These are phyloP conservation scores for Microthlaspi erraticum DNA, from an alignment of 345 rosid genomes.

Conservation along the genomic window DNA sequence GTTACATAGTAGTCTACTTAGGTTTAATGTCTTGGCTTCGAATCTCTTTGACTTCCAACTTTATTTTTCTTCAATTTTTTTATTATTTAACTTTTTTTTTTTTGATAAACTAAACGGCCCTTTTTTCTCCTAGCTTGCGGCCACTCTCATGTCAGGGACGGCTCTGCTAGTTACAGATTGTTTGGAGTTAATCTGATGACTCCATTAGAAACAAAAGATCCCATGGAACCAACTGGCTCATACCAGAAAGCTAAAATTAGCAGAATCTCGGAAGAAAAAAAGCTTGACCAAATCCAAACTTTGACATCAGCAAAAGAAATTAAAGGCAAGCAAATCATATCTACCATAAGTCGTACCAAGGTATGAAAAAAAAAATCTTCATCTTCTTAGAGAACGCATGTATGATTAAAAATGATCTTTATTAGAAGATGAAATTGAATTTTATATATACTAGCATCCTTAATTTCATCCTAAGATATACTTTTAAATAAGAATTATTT, in stretches of 20 bases:
- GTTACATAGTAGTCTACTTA: no score
- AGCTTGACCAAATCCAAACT: slow-evolving; percentile 9
- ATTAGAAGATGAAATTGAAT: background rate
- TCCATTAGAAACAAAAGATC: slow-evolving; percentile 17
- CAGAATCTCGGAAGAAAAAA: slow-evolving; percentile 35
- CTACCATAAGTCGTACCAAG: slow-evolving; percentile 62
- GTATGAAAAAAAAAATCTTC: slow-evolving; percentile 29
- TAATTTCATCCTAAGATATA: background rate
- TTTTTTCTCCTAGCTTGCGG: no score
- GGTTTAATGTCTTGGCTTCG: no score
- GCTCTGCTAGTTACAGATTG: slow-evolving; percentile 48
- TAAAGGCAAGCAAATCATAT: slow-evolving; percentile 43
- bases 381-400: background rate
- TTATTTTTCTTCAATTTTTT: no score
- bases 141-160: no score
- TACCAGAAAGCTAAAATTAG: slow-evolving; percentile 31
- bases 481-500: background rate
- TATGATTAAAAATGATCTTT: background rate
- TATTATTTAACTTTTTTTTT: no score
- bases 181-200: slow-evolving; percentile 55
- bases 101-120: no score
- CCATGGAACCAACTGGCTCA: background rate
- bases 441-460: background rate
- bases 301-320: slow-evolving; percentile 40
- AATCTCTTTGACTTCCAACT: no score